These are phyloP conservation scores for Cladophialophora psammophila DNA, from an alignment of 2,329 filamentous ascomycete genomes.

Conservation along the genomic window DNA sequence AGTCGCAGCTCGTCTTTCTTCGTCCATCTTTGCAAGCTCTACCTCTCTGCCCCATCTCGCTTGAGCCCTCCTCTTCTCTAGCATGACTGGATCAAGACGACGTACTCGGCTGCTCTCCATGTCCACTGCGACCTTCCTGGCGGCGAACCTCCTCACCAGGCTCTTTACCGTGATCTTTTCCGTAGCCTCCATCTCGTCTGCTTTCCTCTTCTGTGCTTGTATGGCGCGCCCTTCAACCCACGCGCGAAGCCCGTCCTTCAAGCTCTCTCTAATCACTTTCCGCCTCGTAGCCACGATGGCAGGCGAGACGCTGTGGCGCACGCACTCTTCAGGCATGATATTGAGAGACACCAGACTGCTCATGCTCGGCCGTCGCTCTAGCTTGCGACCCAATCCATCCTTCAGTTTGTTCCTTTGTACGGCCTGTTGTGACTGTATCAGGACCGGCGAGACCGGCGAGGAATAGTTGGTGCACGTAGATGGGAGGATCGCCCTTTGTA, in stretches of 20 bases:
- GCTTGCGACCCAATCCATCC: slow-evolving; percentile 38
- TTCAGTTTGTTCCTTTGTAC: slow-evolving; percentile 34
- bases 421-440: slow-evolving; percentile 39
- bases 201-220: slow-evolving; percentile 46
- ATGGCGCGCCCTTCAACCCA: slow-evolving; percentile 63
- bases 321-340: slow-evolving; percentile 44
- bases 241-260: slow-evolving; percentile 70
- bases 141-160: slow-evolving; percentile 37
- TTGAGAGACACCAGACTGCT: slow-evolving; percentile 43
- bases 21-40: slow-evolving; percentile 33
- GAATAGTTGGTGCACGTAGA: slow-evolving; percentile 60
- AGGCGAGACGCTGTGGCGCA: slow-evolving; percentile 59
- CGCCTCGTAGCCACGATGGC: slow-evolving; percentile 68
- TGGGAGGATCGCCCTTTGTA: slow-evolving; percentile 70
- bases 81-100: slow-evolving; percentile 22
- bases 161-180: slow-evolving; percentile 38
- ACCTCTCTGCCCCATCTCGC: slow-evolving; percentile 36
- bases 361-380: slow-evolving; percentile 44
- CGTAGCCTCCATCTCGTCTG: slow-evolving; percentile 46
- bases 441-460: slow-evolving; percentile 36
- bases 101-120: slow-evolving; percentile 5
- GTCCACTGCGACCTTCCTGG: slow-evolving; percentile 33
- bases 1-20: slow-evolving; percentile 31
- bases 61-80: slow-evolving; percentile 38
- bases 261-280: slow-evolving; percentile 69